Percentiles rank a stretch among this genome's conserved stretches.
Evolutionary conservation across 2,329 filamentous ascomycete genomes (phyloP).

Genomic region (Cordyceps farinosa): DNA sequence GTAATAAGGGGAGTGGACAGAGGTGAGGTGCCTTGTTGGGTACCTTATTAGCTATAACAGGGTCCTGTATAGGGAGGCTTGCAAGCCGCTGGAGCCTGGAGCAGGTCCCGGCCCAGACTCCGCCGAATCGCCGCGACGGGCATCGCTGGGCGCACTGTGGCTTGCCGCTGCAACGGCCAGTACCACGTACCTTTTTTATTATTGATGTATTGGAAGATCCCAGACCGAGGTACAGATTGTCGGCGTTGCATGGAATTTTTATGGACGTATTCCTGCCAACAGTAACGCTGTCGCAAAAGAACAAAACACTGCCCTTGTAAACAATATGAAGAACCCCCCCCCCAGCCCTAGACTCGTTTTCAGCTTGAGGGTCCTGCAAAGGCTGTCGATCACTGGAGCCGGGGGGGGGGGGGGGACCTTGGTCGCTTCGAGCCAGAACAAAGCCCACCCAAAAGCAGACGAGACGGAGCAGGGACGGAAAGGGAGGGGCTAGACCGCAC

Average conservation of each 20-base stretch:
- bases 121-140: background rate
- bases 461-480: too few species aligned
- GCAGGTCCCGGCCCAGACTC: background rate
- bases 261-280: background rate
- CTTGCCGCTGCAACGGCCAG: background rate
- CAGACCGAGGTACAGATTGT: background rate
- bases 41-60: background rate
- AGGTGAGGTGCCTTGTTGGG: too few species aligned
- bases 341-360: background rate
- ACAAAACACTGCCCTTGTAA: background rate
- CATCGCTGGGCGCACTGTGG: background rate
- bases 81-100: too few species aligned
- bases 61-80: background rate
- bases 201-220: too few species aligned
- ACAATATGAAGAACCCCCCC: too few species aligned
- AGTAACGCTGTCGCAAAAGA: background rate
- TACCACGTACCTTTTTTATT: too few species aligned
- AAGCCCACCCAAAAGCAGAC: background rate
- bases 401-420: background rate
- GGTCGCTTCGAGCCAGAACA: background rate
- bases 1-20: too few species aligned
- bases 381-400: background rate
- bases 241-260: too few species aligned
- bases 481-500: too few species aligned
- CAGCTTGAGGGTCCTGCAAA: background rate